Base-by-base conservation (phyloP, 2,329 filamentous ascomycete species). In the Fusarium chuoi region DNA sequence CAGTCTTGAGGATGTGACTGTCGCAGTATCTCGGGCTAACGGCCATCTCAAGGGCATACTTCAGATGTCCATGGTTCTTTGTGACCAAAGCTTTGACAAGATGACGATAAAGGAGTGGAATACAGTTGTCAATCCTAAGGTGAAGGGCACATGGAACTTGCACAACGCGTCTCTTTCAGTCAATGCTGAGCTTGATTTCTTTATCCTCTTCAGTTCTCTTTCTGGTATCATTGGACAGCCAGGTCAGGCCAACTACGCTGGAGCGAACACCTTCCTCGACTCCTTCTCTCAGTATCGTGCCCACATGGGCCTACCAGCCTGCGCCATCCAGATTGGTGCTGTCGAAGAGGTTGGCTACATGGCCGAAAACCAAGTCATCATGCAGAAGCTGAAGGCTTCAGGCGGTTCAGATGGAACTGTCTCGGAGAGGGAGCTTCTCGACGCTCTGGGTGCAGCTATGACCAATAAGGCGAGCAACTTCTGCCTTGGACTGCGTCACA, bases 241-340 rank as follows among this genome's bases (percentile, higher is more conserved):
- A 15, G 60, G 60, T 28, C 60, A 63, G 14, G 54, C 38, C 5
- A 63, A 63, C 15, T 63, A 63, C 13, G 61, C 61, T 5, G 61
- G 61, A 12, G 61, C 61, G 12, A 63, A 63, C 14, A 63, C 61
- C 3, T 63, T 63, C 15, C 61, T 63, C 10, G 61, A 63, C 18
- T 36, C 61, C 1, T 63, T 63, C 45, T 24, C 61, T 28, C 57
- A 59, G 6, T 60, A 63, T 15, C 35, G 61, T 15, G 38, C 28
- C 17, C 12, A 18, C 3, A 12, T 63, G 5, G 52, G 52, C 24
- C 10, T 63, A 5, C 42, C 61, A 24, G 36, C 42, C 1, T 63
- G 54, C 6, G 58, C 61, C 5, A 48, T 63, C n/a, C 28, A 63
- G 5, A 63, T 63, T 5, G 61, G 61, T 8, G 61, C 61, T 12